Percentiles rank a stretch among this genome's conserved stretches.
phyloP scores from a whole-genome alignment of 192 early-diverging fungal species.

The Coemansia sp. region DNA sequence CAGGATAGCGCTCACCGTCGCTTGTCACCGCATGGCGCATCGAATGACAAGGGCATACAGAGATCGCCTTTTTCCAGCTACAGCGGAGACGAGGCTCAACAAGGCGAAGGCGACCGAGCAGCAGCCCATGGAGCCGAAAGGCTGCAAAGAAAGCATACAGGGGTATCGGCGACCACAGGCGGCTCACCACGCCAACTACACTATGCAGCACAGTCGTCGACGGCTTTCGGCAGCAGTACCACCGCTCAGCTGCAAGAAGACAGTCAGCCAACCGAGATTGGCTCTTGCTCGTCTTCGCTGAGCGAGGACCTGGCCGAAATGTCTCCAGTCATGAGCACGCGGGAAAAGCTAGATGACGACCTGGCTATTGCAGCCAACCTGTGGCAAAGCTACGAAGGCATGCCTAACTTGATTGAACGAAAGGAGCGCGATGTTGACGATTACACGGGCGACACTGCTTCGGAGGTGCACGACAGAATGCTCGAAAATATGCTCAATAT shows the following conservation, averaged over 20 bases:
- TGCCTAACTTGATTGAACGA: conserved; percentile 35
- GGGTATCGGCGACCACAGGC: background rate
- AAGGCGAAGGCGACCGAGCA: background rate
- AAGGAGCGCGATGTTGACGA: conserved; percentile 44
- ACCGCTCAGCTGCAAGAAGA: background rate
- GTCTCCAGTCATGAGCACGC: conserved; percentile 8
- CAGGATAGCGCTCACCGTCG: background rate
- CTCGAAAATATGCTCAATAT: conserved; percentile 34
- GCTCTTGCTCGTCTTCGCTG: conserved; percentile 26
- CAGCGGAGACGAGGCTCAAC: background rate
- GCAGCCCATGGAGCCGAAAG: background rate
- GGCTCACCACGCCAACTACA: background rate
- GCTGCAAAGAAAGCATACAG: conserved; percentile 2
- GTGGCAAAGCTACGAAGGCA: conserved; percentile 49
- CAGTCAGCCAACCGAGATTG: conserved; percentile 10
- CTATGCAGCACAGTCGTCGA: background rate
- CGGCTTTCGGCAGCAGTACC: background rate
- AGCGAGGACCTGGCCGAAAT: conserved; percentile 20
- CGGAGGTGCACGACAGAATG: conserved; percentile 27
- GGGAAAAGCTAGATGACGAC: conserved; percentile 51
- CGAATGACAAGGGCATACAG: background rate
- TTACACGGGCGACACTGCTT: conserved; percentile 23
- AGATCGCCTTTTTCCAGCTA: background rate
- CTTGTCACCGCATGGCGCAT: background rate
- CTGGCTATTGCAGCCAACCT: conserved; percentile 47